Evolutionary conservation across 306 rosid species (phyloP), one percentile per base, ranked within the genome.

Genomic region (Abrus pulchellus): DNA sequence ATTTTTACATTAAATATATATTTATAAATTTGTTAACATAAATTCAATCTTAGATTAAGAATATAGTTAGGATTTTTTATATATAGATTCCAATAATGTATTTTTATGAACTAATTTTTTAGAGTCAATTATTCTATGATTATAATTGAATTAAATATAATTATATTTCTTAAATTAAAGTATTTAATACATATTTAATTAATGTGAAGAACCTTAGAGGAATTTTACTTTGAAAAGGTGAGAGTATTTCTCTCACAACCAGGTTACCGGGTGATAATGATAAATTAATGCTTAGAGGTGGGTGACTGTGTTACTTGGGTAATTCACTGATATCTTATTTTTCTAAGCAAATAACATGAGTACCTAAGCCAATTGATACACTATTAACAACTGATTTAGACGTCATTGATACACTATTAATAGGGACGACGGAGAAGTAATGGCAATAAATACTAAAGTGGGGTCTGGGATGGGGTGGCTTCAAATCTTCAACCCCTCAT

Each of bases 381-480:
- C 43, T 12, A 47, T 69, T 45, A 45, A 45, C 71, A 9, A 41
- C 73, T 9, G 12, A 13, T 27, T 9, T 43, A 44, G 4, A 67
- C 38, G 44, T 20, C n/a, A 67, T 20, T 32, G 40, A 36, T 36
- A 36, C 40, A 4, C 40, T 36, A 36, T 36, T 36, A 32, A 61
- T 20, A 2, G 45, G 47, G 48, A n/a, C 10, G 10, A 36, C 12
- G 29, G 45, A 36, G 33, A 41, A 20, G 6, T 41, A 4, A 65
- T 41, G 49, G 13, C 9, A 20, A 27, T 76, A 5, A 47, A 48
- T 48, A 47, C 71, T 12, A 80, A 43, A 33, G 57, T 56, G 66
- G 72, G 81, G 81, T 30, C 7, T 72, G 9, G 27, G 36, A 55
- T 50, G 64, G 55, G 29, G 49, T 36, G 32, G 47, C 68, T 63